phyloP scores from a whole-genome alignment of 208 protist species.

The Leishmania braziliensis region DNA sequence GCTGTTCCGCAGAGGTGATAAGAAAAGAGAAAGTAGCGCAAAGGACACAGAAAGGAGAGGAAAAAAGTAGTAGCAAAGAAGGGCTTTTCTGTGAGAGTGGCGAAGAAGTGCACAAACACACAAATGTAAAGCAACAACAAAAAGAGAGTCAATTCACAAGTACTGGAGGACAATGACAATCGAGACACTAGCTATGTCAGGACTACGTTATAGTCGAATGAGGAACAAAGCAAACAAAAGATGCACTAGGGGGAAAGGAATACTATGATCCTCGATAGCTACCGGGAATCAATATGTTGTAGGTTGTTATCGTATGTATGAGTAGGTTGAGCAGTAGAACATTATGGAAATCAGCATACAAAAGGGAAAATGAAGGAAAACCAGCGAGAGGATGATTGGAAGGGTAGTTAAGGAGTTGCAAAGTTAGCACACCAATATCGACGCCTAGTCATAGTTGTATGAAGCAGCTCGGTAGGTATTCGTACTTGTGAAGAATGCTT shows the following conservation, averaged over 20 bases:
- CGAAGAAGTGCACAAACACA: neutral
- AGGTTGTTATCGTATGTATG: neutral
- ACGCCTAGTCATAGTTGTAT: neutral
- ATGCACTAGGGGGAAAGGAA: slow-evolving; percentile 8
- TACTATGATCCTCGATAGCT: slow-evolving; percentile 5
- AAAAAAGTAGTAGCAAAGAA: slow-evolving; percentile 13
- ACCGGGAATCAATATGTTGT: neutral
- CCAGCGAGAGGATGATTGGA: too few species aligned
- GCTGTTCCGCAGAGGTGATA: neutral
- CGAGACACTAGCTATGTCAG: neutral
- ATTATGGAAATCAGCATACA: neutral
- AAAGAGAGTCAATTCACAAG: slow-evolving; percentile 6
- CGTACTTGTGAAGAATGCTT: neutral
- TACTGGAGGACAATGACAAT: slow-evolving; percentile 1
- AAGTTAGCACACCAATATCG: neutral
- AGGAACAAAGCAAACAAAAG: neutral
- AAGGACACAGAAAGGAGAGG: slow-evolving; percentile 21
- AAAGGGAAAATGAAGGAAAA: neutral
- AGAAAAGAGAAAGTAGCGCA: neutral
- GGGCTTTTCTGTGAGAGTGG: neutral
- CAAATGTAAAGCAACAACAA: slow-evolving; percentile 2
- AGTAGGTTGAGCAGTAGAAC: neutral
- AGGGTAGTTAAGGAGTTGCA: neutral
- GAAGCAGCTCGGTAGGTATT: neutral
- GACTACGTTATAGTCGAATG: slow-evolving; percentile 14